Conservation (phyloP, 306 rosid species). For the Sphenostylis stenocarpa region DNA sequence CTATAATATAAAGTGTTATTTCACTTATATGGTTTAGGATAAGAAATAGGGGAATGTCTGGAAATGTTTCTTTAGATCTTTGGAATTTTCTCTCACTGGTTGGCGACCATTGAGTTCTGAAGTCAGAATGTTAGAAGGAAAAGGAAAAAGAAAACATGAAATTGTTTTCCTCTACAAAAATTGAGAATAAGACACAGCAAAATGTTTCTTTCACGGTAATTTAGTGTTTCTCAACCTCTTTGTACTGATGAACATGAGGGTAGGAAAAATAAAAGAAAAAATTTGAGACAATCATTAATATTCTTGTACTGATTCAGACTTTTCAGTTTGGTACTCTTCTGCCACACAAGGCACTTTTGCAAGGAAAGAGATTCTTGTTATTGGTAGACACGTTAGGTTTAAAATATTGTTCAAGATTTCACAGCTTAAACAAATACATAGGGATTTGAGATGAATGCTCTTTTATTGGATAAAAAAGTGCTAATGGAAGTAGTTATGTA, state of each 20-base stretch:
- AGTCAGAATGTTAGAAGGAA: no score
- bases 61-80: not conserved
- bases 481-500: not conserved
- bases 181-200: not conserved
- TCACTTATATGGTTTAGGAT: not conserved
- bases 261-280: not conserved
- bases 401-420: not conserved
- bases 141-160: not conserved
- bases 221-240: not conserved
- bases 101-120: not conserved
- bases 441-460: not conserved
- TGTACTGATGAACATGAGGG: not conserved
- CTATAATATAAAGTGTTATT: not conserved
- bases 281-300: not conserved
- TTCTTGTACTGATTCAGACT: not conserved
- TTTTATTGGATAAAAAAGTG: not conserved
- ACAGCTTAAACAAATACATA: not conserved
- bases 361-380: not conserved
- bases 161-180: not conserved
- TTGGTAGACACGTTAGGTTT: not conserved
- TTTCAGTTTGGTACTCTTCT: not conserved
- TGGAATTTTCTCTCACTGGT: not conserved
- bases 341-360: not conserved
- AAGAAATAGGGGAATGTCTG: not conserved
- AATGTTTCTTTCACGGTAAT: not conserved